Conservation (phyloP, 352 stramenopile genomes). For the Aphanomyces invadans region DNA sequence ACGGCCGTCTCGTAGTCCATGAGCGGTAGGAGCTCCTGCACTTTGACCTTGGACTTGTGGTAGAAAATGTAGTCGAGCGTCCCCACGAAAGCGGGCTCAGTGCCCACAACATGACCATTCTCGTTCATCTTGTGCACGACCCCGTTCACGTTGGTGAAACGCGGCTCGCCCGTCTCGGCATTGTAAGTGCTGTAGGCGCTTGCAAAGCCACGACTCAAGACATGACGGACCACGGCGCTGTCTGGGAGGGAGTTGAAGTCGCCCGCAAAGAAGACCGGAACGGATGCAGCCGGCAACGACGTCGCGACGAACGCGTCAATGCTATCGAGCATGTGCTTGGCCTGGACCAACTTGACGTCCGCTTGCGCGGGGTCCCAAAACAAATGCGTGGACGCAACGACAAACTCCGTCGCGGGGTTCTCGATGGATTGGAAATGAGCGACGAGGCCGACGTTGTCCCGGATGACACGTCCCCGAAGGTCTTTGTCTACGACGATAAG, state of each 20-base stretch:
- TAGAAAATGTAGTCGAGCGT: constrained; percentile 84
- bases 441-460: constrained; percentile 54
- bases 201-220: constrained; percentile 34
- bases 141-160: constrained; percentile 75
- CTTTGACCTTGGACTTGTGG: constrained; percentile 28
- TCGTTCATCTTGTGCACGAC: constrained; percentile 56
- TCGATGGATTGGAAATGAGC: constrained; percentile 40
- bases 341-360: constrained; percentile 78
- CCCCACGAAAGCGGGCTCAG: constrained; percentile 56
- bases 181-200: constrained; percentile 59
- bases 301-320: constrained; percentile 35
- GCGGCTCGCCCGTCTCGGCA: constrained; percentile 33
- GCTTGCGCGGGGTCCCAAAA: constrained; percentile 79
- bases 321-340: constrained; percentile 39
- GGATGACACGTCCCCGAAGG: constrained; percentile 37
- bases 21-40: constrained; percentile 27
- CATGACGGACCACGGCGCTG: constrained; percentile 59
- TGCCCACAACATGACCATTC: constrained; percentile 25
- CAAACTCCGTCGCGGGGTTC: constrained; percentile 29
- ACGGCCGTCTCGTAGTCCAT: constrained; percentile 55
- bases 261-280: constrained; percentile 50
- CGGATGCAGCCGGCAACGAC: too few species aligned
- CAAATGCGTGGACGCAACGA: constrained; percentile 73
- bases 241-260: constrained; percentile 80
- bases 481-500: constrained; percentile 26